Evolutionary conservation across 208 protist species (phyloP).

Genomic region (Acanthamoeba triangularis): DNA sequence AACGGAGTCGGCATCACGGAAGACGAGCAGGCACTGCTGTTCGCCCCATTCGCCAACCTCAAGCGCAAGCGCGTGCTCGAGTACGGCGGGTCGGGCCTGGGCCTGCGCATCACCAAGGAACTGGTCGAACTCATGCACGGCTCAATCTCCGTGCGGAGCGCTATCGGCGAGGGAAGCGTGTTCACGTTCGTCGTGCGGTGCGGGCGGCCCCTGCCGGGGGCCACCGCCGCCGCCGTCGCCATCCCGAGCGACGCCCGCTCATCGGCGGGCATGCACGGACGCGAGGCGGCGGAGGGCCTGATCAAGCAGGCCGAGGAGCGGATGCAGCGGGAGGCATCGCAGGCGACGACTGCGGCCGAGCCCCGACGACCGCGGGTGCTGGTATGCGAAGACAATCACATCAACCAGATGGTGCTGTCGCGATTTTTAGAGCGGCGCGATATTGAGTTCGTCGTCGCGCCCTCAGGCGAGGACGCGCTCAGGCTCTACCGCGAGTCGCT

Average conservation of each 20-base stretch:
- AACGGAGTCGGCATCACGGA: conserved; percentile 13
- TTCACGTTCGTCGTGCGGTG: conserved; percentile 44
- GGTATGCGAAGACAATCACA: conserved; percentile 40
- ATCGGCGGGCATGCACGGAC: neutral
- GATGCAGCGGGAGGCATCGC: neutral
- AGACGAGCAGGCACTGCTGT: conserved; percentile 79
- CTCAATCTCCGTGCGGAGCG: conserved; percentile 23
- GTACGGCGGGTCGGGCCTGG: conserved; percentile 50
- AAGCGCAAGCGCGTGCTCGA: neutral
- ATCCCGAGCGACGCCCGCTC: neutral
- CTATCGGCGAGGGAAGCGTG: neutral
- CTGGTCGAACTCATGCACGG: conserved; percentile 19
- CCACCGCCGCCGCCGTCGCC: neutral
- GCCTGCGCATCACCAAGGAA: conserved; percentile 39
- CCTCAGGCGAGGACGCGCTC: conserved; percentile 16
- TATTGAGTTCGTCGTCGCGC: neutral
- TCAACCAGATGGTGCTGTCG: conserved; percentile 20
- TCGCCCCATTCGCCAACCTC: neutral
- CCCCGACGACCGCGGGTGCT: neutral
- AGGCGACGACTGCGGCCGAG: neutral
- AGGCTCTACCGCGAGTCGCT: conserved; percentile 4
- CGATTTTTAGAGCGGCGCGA: neutral
- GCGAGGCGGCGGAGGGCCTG: neutral
- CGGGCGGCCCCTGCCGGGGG: neutral
- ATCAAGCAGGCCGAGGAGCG: neutral